Evolutionary conservation across 257 asterid species (phyloP), one percentile per base, ranked within the genome.

Genomic region (Gynochthodes officinalis): DNA sequence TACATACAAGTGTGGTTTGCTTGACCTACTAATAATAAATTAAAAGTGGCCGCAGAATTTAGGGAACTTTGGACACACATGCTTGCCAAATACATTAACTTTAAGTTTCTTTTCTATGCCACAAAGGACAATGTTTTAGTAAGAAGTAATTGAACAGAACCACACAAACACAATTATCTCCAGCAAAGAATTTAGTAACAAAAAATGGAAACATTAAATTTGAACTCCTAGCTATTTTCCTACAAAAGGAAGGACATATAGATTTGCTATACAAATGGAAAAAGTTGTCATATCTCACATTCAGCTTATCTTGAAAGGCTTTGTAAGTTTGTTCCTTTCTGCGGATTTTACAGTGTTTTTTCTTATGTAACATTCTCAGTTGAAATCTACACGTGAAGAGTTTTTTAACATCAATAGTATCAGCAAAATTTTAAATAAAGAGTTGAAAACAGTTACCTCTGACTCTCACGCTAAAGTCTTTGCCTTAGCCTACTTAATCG

Each of bases 391-490:
- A 83, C 32, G 9, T 10, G 35, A 35, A 32, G 30, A 15, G 35
- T 46, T 50, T 21, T 16, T 32, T n/a, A 50, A 33, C 33, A 69
- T 50, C 4, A 49, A 30, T 19, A 16, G 14, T 25, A 33, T 50
- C 48, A 49, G 62, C 54, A 28, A 44, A 50, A 37, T 19, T 33
- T 12, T 58, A 16, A 19, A 27, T 48, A 67, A 48, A 70, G 53
- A 40, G 33, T 49, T 19, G 14, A 50, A 37, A 69, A 72, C 67
- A 66, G 53, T 68, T 76, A 88, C 96, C 93, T 89, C 80, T 77
- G 93, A 81, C 88, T 87, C 87, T 94, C 97, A 33, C 84, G 95
- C 78, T 82, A 73, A 63, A 86, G 92, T 76, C 89, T 88, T 61
- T 82, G 89, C 32, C 71, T 81, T 83, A 85, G 82, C 80, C 87